These are phyloP conservation scores for Hondaea fermentalgiana DNA, from an alignment of 108 stramenopile species.

Conservation along the genomic window DNA sequence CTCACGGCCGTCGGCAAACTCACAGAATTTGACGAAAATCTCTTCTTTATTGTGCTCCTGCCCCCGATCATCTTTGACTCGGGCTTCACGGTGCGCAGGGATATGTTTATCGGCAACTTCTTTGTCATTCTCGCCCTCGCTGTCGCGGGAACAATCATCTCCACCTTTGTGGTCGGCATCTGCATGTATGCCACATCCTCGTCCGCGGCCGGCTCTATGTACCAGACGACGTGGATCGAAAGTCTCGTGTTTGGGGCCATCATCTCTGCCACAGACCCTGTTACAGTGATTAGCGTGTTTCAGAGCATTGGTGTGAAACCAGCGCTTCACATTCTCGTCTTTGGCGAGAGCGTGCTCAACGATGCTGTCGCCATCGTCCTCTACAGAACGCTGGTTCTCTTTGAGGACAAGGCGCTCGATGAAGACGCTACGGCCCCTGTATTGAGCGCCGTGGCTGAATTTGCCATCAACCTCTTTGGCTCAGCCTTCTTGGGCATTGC, in stretches of 20 bases:
- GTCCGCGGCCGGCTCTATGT: neutral
- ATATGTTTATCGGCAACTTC: constrained; percentile 60
- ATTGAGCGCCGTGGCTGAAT: constrained; percentile 48
- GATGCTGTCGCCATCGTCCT: constrained; percentile 82
- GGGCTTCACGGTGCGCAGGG: constrained; percentile 55
- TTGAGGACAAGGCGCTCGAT: constrained; percentile 41
- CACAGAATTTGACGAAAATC: constrained; percentile 51
- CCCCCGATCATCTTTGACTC: constrained; percentile 80
- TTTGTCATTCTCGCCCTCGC: constrained; percentile 57
- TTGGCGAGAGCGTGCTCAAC: constrained; percentile 87
- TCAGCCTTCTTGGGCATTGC: constrained; percentile 50
- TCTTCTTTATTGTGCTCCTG: constrained; percentile 68
- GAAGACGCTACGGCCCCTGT: constrained; percentile 16
- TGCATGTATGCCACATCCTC: constrained; percentile 32
- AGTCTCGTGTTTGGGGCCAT: constrained; percentile 64
- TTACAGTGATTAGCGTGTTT: constrained; percentile 70
- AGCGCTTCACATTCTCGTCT: constrained; percentile 69
- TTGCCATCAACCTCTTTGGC: constrained; percentile 65
- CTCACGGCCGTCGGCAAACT: constrained; percentile 24
- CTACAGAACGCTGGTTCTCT: constrained; percentile 55
- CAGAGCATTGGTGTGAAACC: constrained; percentile 63
- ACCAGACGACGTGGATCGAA: constrained; percentile 47
- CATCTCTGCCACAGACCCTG: constrained; percentile 73
- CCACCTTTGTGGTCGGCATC: constrained; percentile 47
- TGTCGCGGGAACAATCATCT: constrained; percentile 59